Evolutionary conservation across 2,329 filamentous ascomycete genomes (phyloP).

Genomic region (Trichoderma guizhouense): DNA sequence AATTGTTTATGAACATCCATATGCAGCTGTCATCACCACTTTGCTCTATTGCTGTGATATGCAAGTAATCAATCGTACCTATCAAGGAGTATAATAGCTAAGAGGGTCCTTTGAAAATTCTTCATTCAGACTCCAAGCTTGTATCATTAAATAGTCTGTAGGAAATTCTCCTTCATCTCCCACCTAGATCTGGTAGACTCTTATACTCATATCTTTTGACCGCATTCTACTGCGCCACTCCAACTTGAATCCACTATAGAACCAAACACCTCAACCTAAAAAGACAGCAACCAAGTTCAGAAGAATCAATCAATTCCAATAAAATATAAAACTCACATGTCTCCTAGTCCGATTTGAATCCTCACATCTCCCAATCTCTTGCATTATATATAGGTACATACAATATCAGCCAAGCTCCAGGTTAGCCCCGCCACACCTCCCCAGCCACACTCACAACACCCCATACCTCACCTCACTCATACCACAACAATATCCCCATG

Average conservation of each 20-base stretch:
- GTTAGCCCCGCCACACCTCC: not conserved
- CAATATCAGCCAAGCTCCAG: not conserved
- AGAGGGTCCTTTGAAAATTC: not conserved
- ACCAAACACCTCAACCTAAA: too few species aligned
- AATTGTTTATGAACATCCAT: not conserved
- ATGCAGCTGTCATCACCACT: not conserved
- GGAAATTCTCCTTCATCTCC: not conserved
- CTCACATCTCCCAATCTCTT: not conserved
- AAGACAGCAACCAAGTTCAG: not conserved
- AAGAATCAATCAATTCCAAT: not conserved
- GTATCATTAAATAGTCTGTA: not conserved
- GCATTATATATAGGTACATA: not conserved
- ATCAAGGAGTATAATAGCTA: not conserved
- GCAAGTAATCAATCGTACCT: not conserved
- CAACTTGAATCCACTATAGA: not conserved
- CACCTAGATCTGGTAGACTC: too few species aligned
- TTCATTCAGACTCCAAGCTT: not conserved
- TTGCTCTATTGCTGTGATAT: too few species aligned
- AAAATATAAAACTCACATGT: not conserved
- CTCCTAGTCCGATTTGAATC: not conserved
- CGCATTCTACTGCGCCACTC: not conserved
- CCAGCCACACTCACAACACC: not conserved
- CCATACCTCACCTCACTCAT: not conserved
- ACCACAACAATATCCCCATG: not conserved
- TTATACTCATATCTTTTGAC: too few species aligned